Conservation (phyloP, 1,139 yeast genomes). For the Sporopachydermia cereana region DNA sequence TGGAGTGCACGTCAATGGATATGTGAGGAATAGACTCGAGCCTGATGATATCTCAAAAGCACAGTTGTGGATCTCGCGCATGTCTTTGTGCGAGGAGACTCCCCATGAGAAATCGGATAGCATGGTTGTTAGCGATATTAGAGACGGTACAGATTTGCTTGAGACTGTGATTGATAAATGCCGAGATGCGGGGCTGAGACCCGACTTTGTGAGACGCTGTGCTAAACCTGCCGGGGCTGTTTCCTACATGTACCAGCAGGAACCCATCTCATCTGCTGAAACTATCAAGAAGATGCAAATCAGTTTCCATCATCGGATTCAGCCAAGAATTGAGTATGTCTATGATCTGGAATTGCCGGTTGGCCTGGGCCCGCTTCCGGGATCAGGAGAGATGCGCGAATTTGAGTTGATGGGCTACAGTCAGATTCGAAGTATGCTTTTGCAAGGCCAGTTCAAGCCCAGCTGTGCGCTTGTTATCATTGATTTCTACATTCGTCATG, state of each 20-base stretch:
- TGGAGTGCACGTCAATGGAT: slow-evolving; percentile 84
- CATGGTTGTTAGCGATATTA: slow-evolving; percentile 91
- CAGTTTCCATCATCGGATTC: slow-evolving; percentile 24
- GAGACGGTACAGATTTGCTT: slow-evolving; percentile 61
- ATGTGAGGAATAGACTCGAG: slow-evolving; percentile 33
- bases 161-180: slow-evolving; percentile 83
- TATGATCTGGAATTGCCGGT: slow-evolving; percentile 56
- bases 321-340: slow-evolving; percentile 79
- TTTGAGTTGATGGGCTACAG: slow-evolving; percentile 52
- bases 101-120: slow-evolving; percentile 88
- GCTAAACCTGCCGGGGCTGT: slow-evolving; percentile 50
- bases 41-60: slow-evolving; percentile 31
- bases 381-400: slow-evolving; percentile 77
- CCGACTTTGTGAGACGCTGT: slow-evolving; percentile 35
- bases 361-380: slow-evolving; percentile 50
- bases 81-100: slow-evolving; percentile 69
- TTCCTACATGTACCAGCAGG: slow-evolving; percentile 46
- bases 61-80: slow-evolving; percentile 72
- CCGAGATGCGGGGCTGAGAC: slow-evolving; percentile 81
- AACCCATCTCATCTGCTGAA: slow-evolving; percentile 25
- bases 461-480: slow-evolving; percentile 68
- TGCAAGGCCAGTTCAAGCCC: slow-evolving; percentile 63
- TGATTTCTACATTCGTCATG: slow-evolving; percentile 80
- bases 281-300: slow-evolving; percentile 28
- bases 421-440: slow-evolving; percentile 39